Base-by-base conservation (phyloP, 371 early-diverging fungal species). In the Sporodiniella umbellata region DNA sequence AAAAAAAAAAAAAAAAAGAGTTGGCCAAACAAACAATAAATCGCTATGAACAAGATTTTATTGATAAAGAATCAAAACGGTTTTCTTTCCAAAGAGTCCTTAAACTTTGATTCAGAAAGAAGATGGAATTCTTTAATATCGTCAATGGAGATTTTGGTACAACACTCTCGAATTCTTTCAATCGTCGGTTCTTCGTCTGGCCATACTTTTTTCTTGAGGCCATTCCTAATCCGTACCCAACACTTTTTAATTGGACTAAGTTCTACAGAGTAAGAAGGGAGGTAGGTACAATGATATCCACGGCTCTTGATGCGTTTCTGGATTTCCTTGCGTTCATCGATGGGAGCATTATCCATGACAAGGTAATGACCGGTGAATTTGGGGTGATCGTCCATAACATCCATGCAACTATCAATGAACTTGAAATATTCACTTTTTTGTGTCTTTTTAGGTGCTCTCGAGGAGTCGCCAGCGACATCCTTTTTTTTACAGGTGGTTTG, bases 171-270 rank as follows among this genome's bases (percentile, higher is more conserved):
- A 37, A 58, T 58, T 30, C 33, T 48, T 2, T 21, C n/a, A 11
- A 49, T 23, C 17, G 54, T 31, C 3, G 42, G 45, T 42, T 54
- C 51, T 47, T 60, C 51, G 28, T 50, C 35, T 30, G 50, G 23
- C 11, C 53, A 48, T 33, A 17, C 12, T 10, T 54, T n/a, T 38
- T 54, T 37, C 30, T 51, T 60, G 4, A 51, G 8, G 22, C 43
- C 51, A 31, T 38, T 48, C 37, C 54, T 59, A 18, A 30, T n/a
- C 21, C 46, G 38, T 21, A 53, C 42, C 49, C 54, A 60, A 42
- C 50, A 54, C 45, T 60, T 33, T 33, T 60, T 48, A 26, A 60
- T 60, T 10, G 60, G 54, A 47, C 50, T 60, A 21, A 47, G 26
- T 19, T 58, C 49, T 8, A 45, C 53, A n/a, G 45, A 58, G 18